These are phyloP conservation scores for Schizophyllum commune DNA, from an alignment of 1,284 basidiomycete genomes.

Conservation along the genomic window DNA sequence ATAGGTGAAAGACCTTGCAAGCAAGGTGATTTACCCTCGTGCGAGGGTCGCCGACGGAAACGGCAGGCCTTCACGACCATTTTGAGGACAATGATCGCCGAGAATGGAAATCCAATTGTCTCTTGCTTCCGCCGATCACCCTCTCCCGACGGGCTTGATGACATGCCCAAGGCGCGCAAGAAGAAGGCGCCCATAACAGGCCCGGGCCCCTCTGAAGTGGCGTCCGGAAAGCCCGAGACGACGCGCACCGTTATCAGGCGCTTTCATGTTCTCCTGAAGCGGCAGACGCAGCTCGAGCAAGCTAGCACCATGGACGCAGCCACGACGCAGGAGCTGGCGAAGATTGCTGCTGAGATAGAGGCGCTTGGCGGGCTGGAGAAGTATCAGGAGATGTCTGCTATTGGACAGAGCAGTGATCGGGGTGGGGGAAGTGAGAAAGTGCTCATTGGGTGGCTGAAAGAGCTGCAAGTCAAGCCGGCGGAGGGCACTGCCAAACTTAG, in stretches of 20 bases:
- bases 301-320: slow-evolving; percentile 12
- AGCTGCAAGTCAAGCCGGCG: slow-evolving; percentile 29
- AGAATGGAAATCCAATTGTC: background rate
- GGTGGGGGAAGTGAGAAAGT: slow-evolving; percentile 83
- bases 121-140: background rate
- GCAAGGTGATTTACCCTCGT: no score
- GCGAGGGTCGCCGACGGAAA: background rate
- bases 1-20: no score
- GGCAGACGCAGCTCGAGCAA: slow-evolving; percentile 39
- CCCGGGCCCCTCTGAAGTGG: slow-evolving; percentile 8
- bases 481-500: slow-evolving; percentile 27
- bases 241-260: slow-evolving; percentile 58
- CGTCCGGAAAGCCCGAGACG: slow-evolving; percentile 34
- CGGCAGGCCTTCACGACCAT: background rate
- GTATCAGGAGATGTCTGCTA: slow-evolving; percentile 76
- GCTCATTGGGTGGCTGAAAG: slow-evolving; percentile 67
- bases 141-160: background rate
- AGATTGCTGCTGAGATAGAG: slow-evolving; percentile 55
- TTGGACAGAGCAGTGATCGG: slow-evolving; percentile 72
- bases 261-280: slow-evolving; percentile 65
- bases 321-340: slow-evolving; percentile 28
- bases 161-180: slow-evolving; percentile 8
- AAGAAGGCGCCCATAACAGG: slow-evolving; percentile 24
- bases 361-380: slow-evolving; percentile 65
- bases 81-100: background rate